Evolutionary conservation across 352 stramenopile species (phyloP).

Genomic region (Phytophthora nicotianae): DNA sequence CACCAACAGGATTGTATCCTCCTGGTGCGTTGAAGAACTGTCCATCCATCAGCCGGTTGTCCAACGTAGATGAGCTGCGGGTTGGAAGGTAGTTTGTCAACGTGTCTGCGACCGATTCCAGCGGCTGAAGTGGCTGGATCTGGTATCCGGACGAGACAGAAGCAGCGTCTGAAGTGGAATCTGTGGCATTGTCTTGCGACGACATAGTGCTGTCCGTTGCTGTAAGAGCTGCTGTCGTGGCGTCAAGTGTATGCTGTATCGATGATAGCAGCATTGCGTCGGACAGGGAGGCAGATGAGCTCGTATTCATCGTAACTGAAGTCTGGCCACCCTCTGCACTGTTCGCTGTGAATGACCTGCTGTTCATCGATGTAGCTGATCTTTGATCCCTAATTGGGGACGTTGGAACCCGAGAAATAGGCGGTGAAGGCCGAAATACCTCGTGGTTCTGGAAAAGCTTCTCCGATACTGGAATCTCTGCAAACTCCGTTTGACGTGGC

Average conservation of each 20-base stretch:
- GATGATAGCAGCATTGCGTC: slow-evolving; percentile 61
- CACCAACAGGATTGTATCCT: slow-evolving; percentile 19
- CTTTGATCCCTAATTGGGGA: slow-evolving; percentile 19
- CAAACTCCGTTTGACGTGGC: slow-evolving; percentile 57
- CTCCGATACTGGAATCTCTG: slow-evolving; percentile 55
- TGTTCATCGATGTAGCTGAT: slow-evolving; percentile 1
- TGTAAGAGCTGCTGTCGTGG: slow-evolving; percentile 15
- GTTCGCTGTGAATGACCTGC: slow-evolving; percentile 9
- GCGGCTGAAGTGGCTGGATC: slow-evolving; percentile 39
- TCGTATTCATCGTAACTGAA: background rate
- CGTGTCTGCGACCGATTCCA: slow-evolving; percentile 36
- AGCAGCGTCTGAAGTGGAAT: slow-evolving; percentile 7
- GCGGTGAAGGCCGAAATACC: slow-evolving; percentile 19
- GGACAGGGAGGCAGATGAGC: slow-evolving; percentile 22
- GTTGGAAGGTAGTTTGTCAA: slow-evolving; percentile 46
- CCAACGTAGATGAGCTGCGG: slow-evolving; percentile 4
- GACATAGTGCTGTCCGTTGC: slow-evolving; percentile 15
- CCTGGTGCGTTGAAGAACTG: slow-evolving; percentile 27
- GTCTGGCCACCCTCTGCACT: slow-evolving; percentile 11
- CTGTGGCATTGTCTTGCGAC: slow-evolving; percentile 11
- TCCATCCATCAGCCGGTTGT: slow-evolving; percentile 16
- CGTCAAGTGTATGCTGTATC: slow-evolving; percentile 45
- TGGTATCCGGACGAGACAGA: slow-evolving; percentile 16
- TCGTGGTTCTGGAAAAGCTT: slow-evolving; percentile 55
- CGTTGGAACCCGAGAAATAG: slow-evolving; percentile 14